Base-by-base conservation (phyloP, 257 asterid genomes). In the Gynochthodes officinalis region DNA sequence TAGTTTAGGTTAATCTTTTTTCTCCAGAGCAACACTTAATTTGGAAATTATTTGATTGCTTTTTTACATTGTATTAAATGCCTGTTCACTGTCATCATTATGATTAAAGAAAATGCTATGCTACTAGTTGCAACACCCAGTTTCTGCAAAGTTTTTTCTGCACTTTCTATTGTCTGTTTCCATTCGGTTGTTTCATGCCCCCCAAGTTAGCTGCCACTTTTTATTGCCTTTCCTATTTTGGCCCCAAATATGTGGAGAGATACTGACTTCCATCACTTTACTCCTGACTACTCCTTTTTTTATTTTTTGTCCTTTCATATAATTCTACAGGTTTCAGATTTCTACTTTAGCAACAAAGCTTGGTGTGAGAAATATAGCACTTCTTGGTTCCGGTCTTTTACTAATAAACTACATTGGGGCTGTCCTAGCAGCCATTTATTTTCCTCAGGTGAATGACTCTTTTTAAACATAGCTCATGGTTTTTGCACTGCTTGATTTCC, bases 271-370 rank as follows among this genome's bases (percentile, higher is more conserved):
- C 19, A 19, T 40, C 60, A 39, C 75, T 27, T 68, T 8, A 49
- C 12, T 42, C 44, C 23, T 55, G 44, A 57, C 25, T n/a, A n/a
- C n/a, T n/a, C n/a, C n/a, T n/a, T n/a, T n/a, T n/a, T n/a, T n/a
- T n/a, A n/a, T 30, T 70, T 18, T 14, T 44, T 61, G 59, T 49
- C 49, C 28, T 68, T 82, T 70, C 32, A 59, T 49, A 28, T 52
- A 8, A 46, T 78, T 77, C 4, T 60, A 30, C 74, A 95, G 99
- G 91, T 95, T 95, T 90, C 92, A 89, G 90, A 95, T 95, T 80
- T 86, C 96, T 68, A 95, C 98, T 66, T 80, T 95, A 65, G 99
- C 98, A 67, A 90, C 98, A 61, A 95, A 92, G 79, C 98, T 95
- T 82, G 99, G 99, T 32, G 96, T 92, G 80, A 87, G 95, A 83